Conservation (phyloP, 2,329 filamentous ascomycete genomes). For the Aureobasidium sp. region DNA sequence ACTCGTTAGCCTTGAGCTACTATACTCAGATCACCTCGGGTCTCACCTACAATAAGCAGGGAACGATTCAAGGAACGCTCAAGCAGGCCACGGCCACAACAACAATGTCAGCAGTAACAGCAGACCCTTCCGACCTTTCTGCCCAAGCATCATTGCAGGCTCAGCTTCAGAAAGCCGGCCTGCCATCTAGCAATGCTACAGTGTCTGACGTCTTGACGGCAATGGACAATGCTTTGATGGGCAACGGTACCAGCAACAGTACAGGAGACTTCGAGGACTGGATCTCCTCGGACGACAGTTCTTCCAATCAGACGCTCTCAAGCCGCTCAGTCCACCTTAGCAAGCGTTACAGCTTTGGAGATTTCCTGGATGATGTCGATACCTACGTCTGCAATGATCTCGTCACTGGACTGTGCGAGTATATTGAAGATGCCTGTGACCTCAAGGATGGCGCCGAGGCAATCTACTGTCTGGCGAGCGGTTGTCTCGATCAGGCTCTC, state of each 20-base stretch:
- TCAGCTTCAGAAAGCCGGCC: background rate
- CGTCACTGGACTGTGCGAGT: background rate
- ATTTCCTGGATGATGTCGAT: background rate
- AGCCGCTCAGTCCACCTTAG: background rate
- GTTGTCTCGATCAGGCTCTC: background rate
- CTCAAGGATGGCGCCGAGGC: background rate
- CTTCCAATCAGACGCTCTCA: background rate
- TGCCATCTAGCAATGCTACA: background rate
- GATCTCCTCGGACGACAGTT: background rate
- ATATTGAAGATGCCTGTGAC: background rate
- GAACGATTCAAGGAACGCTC: background rate
- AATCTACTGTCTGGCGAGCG: background rate
- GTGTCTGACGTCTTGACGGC: background rate
- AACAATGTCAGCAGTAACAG: background rate
- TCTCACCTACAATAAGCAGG: background rate
- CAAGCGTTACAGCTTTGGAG: background rate
- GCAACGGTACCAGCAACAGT: background rate
- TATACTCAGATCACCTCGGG: background rate
- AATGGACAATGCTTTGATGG: background rate
- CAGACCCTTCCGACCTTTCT: background rate
- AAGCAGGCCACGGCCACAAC: background rate
- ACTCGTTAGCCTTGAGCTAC: background rate
- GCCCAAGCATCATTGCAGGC: background rate
- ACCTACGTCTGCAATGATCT: background rate
- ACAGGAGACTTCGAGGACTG: background rate